These are phyloP conservation scores for Begonia masoniana DNA, from an alignment of 306 rosid genomes.

Conservation along the genomic window DNA sequence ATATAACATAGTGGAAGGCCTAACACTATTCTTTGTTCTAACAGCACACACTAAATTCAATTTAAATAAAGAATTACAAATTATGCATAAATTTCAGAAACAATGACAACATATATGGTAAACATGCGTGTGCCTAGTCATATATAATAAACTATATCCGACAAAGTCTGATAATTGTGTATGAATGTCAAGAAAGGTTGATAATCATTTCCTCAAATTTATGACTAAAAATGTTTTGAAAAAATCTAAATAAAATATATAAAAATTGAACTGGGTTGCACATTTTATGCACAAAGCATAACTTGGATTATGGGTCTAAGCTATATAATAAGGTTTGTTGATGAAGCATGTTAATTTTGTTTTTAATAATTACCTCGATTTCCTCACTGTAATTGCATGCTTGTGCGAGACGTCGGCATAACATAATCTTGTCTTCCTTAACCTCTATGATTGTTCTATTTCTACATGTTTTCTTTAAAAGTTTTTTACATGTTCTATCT, in stretches of 20 bases:
- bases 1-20: no score
- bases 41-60: no score
- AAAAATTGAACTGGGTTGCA: constrained; percentile 4
- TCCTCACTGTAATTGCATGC: constrained; percentile 35
- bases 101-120: no score
- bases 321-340: constrained; percentile 6
- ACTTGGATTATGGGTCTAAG: constrained; percentile 34
- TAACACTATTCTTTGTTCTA: no score
- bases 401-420: constrained; percentile 24
- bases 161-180: not conserved
- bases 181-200: constrained; percentile 4
- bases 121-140: not conserved
- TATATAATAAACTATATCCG: not conserved
- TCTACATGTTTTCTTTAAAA: not conserved
- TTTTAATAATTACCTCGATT: constrained; percentile 25
- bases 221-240: constrained; percentile 5
- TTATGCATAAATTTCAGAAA: no score
- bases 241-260: not conserved
- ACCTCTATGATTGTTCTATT: no score
- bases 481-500: not conserved
- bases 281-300: constrained; percentile 17
- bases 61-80: no score
- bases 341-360: constrained; percentile 21
- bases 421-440: no score
- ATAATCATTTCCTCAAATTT: constrained; percentile 8